phyloP scores from a whole-genome alignment of 208 protist species.

The Acanthamoeba lenticulata region DNA sequence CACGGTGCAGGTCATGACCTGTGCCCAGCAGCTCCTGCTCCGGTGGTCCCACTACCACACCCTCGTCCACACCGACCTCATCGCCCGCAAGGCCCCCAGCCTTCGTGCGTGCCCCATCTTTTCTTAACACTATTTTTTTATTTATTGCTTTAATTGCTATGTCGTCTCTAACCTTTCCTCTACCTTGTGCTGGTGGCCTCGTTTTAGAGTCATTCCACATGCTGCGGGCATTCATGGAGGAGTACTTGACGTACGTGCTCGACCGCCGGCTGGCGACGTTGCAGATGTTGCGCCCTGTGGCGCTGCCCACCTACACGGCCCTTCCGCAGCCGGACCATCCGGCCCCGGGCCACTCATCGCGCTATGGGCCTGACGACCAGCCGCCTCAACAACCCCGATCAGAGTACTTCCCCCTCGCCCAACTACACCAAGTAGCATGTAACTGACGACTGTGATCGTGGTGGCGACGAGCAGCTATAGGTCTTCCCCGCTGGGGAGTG shows the following conservation, averaged over 20 bases:
- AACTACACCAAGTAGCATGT: neutral
- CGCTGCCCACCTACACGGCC: neutral
- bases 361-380: neutral
- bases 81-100: conserved; percentile 10
- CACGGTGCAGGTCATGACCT: neutral
- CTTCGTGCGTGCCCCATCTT: neutral
- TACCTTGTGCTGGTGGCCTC: neutral
- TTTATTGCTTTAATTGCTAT: neutral
- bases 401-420: neutral
- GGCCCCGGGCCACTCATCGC: neutral
- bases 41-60: conserved; percentile 59
- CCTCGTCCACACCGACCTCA: conserved; percentile 51
- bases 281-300: neutral
- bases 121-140: neutral
- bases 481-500: neutral
- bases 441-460: neutral
- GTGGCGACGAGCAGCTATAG: neutral
- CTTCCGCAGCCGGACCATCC: neutral
- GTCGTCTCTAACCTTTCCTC: neutral
- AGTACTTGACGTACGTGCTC: conserved; percentile 59
- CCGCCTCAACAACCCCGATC: neutral
- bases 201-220: neutral
- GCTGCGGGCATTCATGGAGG: conserved; percentile 58
- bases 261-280: conserved; percentile 2
- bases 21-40: conserved; percentile 61